These are phyloP conservation scores for Boechera retrofracta DNA, from an alignment of 345 rosid species.

Conservation along the genomic window DNA sequence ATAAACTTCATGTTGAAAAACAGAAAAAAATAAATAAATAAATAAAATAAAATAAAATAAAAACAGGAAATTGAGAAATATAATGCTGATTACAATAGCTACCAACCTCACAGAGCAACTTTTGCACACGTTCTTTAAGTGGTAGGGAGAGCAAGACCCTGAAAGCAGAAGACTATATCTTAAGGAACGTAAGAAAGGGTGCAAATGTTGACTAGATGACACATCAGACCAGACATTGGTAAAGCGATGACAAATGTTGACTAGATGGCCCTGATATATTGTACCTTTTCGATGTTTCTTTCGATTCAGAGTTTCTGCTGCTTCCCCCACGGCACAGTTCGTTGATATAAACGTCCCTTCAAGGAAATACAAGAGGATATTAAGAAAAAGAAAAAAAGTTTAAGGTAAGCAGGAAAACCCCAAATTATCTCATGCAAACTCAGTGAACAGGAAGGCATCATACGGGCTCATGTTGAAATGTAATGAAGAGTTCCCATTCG, in stretches of 20 bases:
- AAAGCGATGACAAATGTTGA: not conserved
- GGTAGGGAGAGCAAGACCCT: constrained; percentile 71
- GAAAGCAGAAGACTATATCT: constrained; percentile 44
- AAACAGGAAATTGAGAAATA: constrained; percentile 8
- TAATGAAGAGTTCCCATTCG: constrained; percentile 57
- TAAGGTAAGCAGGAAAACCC: constrained; percentile 3
- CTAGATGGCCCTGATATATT: not conserved
- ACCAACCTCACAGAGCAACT: constrained; percentile 77
- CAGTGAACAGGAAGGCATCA: constrained; percentile 33
- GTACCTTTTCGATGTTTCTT: constrained; percentile 63
- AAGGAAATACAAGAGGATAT: constrained; percentile 32
- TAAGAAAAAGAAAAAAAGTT: not conserved
- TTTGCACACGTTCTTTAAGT: constrained; percentile 70
- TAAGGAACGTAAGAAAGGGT: constrained; percentile 8
- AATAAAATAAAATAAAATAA: too few relatives aligned
- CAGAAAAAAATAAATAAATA: not conserved
- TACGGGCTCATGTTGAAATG: constrained; percentile 79
- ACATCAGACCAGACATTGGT: constrained; percentile 27
- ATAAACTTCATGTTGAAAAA: constrained; percentile 8
- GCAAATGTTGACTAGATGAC: constrained; percentile 18
- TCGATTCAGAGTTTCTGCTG: constrained; percentile 45
- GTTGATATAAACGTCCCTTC: constrained; percentile 68
- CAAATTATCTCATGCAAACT: constrained; percentile 1
- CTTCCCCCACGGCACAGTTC: constrained; percentile 69
- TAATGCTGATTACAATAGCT: constrained; percentile 29